Evolutionary conservation across 1,284 basidiomycete genomes (phyloP).

Genomic region (Abortiporus biennis): DNA sequence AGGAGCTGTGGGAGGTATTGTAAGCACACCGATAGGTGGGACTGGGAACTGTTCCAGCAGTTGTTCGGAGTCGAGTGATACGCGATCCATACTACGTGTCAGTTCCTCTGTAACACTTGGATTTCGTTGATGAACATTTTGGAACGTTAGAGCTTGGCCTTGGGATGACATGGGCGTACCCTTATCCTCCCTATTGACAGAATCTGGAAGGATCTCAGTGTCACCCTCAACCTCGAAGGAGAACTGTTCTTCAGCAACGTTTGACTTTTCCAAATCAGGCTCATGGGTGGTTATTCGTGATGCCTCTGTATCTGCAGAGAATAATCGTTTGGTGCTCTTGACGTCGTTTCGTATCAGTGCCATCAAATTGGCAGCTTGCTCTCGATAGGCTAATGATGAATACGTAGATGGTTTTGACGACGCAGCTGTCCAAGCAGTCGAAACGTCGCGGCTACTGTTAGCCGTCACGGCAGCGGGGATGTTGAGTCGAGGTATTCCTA

Average conservation of each 20-base stretch:
- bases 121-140: constrained; percentile 12
- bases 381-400: constrained; percentile 62
- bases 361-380: constrained; percentile 76
- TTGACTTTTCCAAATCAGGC: constrained; percentile 9
- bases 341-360: constrained; percentile 76
- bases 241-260: neutral
- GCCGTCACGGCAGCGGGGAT: too few relatives aligned
- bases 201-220: constrained; percentile 9
- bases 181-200: constrained; percentile 2
- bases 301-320: constrained; percentile 57
- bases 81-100: constrained; percentile 14
- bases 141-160: constrained; percentile 19
- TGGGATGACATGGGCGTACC: neutral
- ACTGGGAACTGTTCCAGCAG: constrained; percentile 26
- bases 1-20: constrained; percentile 19
- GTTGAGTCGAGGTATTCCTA: too few relatives aligned
- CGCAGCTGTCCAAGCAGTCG: constrained; percentile 17
- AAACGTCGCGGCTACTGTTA: neutral
- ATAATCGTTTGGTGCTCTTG: constrained; percentile 61
- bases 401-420: constrained; percentile 30
- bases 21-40: constrained; percentile 21
- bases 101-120: constrained; percentile 7
- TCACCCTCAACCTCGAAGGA: constrained; percentile 7
- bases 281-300: constrained; percentile 26
- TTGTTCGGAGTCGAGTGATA: constrained; percentile 22